These are phyloP conservation scores for Nicotiana undulata DNA, from an alignment of 257 asterid genomes.

Conservation along the genomic window DNA sequence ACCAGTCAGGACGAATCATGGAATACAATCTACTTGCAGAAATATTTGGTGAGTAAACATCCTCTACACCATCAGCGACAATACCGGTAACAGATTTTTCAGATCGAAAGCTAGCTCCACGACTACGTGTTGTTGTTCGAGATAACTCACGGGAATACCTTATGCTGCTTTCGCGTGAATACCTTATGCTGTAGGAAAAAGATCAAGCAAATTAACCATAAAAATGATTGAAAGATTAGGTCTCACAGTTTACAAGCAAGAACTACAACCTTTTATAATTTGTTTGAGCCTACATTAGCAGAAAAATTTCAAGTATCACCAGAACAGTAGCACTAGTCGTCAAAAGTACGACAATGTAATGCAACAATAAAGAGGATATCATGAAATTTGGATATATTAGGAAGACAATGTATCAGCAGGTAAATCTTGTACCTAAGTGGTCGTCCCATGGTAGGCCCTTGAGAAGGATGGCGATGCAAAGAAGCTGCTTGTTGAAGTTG, in stretches of 20 bases:
- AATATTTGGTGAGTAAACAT: constrained; percentile 27
- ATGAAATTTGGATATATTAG: neutral
- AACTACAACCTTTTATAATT: neutral
- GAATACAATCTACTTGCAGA: constrained; percentile 64
- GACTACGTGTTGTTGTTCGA: constrained; percentile 71
- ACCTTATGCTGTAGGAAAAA: constrained; percentile 38
- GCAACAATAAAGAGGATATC: constrained; percentile 3
- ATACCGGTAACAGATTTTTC: constrained; percentile 62
- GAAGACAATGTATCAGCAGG: neutral
- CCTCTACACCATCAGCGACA: constrained; percentile 61
- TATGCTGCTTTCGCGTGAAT: constrained; percentile 76
- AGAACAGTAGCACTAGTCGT: neutral
- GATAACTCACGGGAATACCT: constrained; percentile 69
- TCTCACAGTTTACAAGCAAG: neutral
- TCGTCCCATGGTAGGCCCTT: constrained; percentile 45
- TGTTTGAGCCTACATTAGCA: neutral
- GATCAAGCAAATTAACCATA: neutral
- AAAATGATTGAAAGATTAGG: neutral
- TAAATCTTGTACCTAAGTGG: constrained; percentile 48
- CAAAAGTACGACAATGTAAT: neutral
- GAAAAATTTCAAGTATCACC: neutral
- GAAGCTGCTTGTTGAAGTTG: constrained; percentile 83
- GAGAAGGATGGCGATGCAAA: constrained; percentile 55
- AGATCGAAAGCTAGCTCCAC: constrained; percentile 89
- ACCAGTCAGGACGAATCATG: constrained; percentile 89